Evolutionary conservation across 495 filamentous ascomycete genomes (phyloP), one percentile per base, ranked within the genome.

Genomic region (Ramalina intermedia): DNA sequence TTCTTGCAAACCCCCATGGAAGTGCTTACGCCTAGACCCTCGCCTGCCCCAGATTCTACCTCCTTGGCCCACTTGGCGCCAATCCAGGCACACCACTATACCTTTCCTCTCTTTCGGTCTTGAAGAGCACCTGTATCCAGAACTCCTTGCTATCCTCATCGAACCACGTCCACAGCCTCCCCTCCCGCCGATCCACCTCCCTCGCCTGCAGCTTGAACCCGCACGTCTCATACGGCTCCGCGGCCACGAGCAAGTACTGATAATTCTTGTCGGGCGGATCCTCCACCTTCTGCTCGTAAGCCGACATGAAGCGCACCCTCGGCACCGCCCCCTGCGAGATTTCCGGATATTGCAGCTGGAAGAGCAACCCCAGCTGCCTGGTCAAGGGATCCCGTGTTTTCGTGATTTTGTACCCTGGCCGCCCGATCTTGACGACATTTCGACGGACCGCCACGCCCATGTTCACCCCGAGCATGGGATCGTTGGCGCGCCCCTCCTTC

Each of bases 101-200:
- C 53, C 91, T 70, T 74, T 96, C 91, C 71, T 96, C 91, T 46
- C 91, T 76, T 73, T 99, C 91, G 37, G 93, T 96, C 77, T 96
- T 89, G 70, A 96, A 99, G 75, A 96, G 85, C 46, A 99, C 75
- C 72, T 96, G 91, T n/a, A 96, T 73, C 85, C 87, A 96, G 60
- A 94, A 96, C 70, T 96, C 89, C 74, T 96, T 96, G 47, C 80
- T 76, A 66, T 99, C 91, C 53, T 82, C 80, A 69, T 96, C 93
- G 69, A 91, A 99, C 81, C 86, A 95, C 27, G 79, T 84, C 80
- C 86, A 96, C 63, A 87, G 91, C 59, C 78, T 73, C 7, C 82
- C 91, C 50, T 87, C 85, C 14, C 84, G 74, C 37, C 88, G 76
- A 67, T 99, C 93, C 44, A 99, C 79, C 73, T 96, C 93, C 52